These are phyloP conservation scores for Mesotaenium endlicherianum DNA, from an alignment of 139 green algal species.

Conservation along the genomic window DNA sequence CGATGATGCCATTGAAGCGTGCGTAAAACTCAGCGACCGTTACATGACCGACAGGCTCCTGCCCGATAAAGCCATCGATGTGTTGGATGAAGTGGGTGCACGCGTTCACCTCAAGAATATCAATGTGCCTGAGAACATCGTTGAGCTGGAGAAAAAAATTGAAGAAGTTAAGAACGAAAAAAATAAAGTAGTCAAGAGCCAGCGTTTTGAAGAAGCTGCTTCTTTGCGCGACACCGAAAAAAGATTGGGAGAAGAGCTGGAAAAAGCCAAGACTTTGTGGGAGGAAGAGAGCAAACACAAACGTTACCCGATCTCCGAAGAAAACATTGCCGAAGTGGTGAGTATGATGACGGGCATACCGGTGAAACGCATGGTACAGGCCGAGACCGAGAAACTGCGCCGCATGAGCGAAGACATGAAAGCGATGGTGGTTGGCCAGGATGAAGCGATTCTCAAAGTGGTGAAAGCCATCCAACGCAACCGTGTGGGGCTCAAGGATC, in stretches of 20 bases:
- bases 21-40: conserved; percentile 57
- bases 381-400: conserved; percentile 88
- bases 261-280: too few species aligned
- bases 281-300: neutral
- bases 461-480: conserved; percentile 59
- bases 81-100: conserved; percentile 91
- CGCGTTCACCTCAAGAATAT: conserved; percentile 46
- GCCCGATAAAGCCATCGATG: conserved; percentile 93
- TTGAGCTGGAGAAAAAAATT: neutral
- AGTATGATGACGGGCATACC: conserved; percentile 85
- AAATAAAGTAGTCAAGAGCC: neutral
- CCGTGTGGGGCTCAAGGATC: conserved; percentile 52
- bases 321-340: conserved; percentile 89
- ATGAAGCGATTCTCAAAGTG: conserved; percentile 59
- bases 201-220: neutral
- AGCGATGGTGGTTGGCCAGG: conserved; percentile 67
- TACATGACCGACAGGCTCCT: conserved; percentile 80
- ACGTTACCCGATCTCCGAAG: conserved; percentile 67
- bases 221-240: neutral
- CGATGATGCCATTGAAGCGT: conserved; percentile 58
- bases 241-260: neutral
- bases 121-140: neutral
- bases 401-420: conserved; percentile 82
- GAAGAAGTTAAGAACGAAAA: neutral
- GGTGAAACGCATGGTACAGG: conserved; percentile 71